Conservation (phyloP, 345 rosid genomes). For the Aegle marmelos region DNA sequence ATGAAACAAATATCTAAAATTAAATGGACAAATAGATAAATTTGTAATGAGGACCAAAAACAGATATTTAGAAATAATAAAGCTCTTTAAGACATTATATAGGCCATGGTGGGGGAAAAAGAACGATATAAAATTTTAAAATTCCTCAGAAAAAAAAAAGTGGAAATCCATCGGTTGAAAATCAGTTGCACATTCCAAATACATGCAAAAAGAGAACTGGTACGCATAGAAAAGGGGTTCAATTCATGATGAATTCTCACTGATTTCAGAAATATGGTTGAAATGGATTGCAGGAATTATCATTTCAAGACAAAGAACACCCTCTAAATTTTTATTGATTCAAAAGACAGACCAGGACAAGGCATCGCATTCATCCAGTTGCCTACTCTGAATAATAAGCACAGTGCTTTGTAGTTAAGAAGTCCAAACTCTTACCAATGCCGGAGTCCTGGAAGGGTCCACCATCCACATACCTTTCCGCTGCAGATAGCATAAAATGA, state of each 20-base stretch:
- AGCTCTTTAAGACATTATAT: not conserved
- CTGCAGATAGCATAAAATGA: slow-evolving; percentile 35
- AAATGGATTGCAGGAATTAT: not conserved
- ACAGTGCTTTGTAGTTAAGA: not conserved
- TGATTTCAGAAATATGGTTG: not conserved
- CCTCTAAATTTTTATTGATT: not conserved
- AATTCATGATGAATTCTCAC: not conserved
- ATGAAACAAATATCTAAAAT: not conserved
- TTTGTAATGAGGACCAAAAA: not conserved
- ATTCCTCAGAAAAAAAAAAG: not conserved
- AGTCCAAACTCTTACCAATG: slow-evolving; percentile 49
- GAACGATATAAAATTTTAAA: not conserved
- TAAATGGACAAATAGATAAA: not conserved
- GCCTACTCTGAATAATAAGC: not conserved
- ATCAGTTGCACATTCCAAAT: not conserved
- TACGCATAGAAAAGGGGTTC: not conserved
- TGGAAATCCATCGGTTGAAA: not conserved
- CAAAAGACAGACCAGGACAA: not conserved
- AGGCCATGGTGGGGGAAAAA: not conserved
- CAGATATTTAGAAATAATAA: not conserved
- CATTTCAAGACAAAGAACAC: not conserved
- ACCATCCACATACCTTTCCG: slow-evolving; percentile 34
- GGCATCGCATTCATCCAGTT: not conserved
- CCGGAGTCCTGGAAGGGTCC: slow-evolving; percentile 73
- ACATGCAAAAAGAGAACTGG: not conserved